These are phyloP conservation scores for Uronychia setigera DNA, from an alignment of 73 alveolate species.

Conservation along the genomic window DNA sequence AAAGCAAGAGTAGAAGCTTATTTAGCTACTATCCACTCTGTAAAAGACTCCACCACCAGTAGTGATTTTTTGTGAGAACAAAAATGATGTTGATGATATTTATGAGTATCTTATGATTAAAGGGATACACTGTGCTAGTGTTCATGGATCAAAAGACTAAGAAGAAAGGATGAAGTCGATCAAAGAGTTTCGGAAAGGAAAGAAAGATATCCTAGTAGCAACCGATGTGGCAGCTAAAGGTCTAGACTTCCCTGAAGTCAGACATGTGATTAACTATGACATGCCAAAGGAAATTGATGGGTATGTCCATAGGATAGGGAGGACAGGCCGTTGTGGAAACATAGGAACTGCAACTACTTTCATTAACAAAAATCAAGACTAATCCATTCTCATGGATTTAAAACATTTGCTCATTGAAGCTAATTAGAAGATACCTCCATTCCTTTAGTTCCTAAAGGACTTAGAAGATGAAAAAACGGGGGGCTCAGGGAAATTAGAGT, in stretches of 20 bases:
- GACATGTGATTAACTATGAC: constrained; percentile 91
- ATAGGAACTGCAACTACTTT: constrained; percentile 97
- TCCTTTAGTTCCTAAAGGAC: constrained; percentile 46
- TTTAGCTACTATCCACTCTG: constrained; percentile 87
- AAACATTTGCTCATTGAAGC: constrained; percentile 61
- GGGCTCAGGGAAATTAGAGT: constrained; percentile 40
- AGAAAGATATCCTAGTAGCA: constrained; percentile 94
- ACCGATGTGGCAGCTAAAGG: constrained; percentile 97
- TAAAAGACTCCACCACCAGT: constrained; percentile 77
- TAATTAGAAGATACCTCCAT: constrained; percentile 59
- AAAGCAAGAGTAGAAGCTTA: constrained; percentile 86
- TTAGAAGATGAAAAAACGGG: constrained; percentile 29
- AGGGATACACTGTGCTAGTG: constrained; percentile 84
- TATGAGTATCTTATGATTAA: constrained; percentile 86
- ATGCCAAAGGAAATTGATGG: constrained; percentile 99
- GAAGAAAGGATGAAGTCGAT: constrained; percentile 93
- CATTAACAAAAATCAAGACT: constrained; percentile 71
- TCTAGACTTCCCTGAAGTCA: constrained; percentile 90
- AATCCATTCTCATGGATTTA: constrained; percentile 60
- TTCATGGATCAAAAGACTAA: constrained; percentile 97
- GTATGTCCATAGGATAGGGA: constrained; percentile 98
- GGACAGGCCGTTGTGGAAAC: constrained; percentile 98
- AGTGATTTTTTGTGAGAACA: constrained; percentile 94
- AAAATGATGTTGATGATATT: constrained; percentile 95
- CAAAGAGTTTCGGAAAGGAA: constrained; percentile 91